Conservation (phyloP, 2,329 filamentous ascomycete species). For the Tolypocladium capitatum region DNA sequence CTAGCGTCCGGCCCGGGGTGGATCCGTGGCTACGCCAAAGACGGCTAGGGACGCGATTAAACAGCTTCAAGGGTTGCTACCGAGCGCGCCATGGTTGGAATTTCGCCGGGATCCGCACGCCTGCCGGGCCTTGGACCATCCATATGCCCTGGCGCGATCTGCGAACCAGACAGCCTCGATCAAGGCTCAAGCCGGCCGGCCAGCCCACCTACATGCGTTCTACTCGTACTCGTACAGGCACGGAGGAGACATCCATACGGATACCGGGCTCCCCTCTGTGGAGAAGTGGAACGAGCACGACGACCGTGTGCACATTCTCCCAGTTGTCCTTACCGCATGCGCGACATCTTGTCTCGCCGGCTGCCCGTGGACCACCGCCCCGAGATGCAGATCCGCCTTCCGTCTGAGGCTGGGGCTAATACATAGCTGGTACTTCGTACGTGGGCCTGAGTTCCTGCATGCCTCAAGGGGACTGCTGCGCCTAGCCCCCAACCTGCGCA, state of each 20-base stretch:
- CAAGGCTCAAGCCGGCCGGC: neutral
- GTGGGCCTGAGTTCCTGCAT: neutral
- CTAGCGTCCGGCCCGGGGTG: neutral
- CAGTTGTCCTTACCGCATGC: neutral
- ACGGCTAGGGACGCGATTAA: conserved; percentile 2
- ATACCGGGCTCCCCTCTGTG: neutral
- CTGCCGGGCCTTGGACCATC: conserved; percentile 2
- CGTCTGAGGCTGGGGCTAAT: conserved; percentile 1
- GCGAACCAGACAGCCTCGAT: conserved; percentile 2
- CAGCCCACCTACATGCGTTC: neutral
- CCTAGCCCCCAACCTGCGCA: neutral
- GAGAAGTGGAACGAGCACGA: conserved; percentile 3
- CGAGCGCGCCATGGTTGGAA: conserved; percentile 10
- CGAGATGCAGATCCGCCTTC: conserved; percentile 1
- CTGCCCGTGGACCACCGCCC: neutral
- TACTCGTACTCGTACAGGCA: too few relatives aligned
- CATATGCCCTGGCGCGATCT: conserved; percentile 4
- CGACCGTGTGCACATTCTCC: neutral
- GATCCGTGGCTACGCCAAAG: neutral
- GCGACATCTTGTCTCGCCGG: conserved; percentile 1
- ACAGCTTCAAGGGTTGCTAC: conserved; percentile 10
- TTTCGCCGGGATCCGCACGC: conserved; percentile 10
- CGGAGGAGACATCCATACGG: neutral
- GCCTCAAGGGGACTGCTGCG: neutral
- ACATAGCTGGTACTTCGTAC: neutral